Evolutionary conservation across 768 basidiomycete genomes (phyloP), one percentile per base, ranked within the genome.

Genomic region (Russula vinacea): DNA sequence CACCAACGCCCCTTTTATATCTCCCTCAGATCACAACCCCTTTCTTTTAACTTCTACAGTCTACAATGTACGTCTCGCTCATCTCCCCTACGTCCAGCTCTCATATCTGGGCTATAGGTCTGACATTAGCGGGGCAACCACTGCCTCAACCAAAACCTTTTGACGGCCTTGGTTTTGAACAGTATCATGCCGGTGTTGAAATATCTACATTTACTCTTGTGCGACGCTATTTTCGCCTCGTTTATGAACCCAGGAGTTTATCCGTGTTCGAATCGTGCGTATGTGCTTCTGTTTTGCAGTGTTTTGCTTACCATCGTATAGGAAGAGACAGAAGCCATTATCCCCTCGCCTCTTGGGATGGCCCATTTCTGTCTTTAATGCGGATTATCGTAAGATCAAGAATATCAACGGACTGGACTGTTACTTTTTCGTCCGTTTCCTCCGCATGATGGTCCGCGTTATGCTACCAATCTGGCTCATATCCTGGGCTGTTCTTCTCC

Each of bases 351-450:
- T 83, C 26, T 74, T 92, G 24, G 71, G 79, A 35, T 95, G 92
- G 92, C 88, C 88, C 1, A 66, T 83, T 24, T 79, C 84, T 0
- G 74, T 94, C n/a, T 85, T 77, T 75, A 79, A 77, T 1, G 80
- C 86, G 2, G 83, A 92, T 70, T 85, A 87, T 70, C 76, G 76
- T 39, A 80, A 78, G 22, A 84, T 92, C 59, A 81, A 85, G 64
- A 76, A 77, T 44, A 80, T 82, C 45, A 94, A 94, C 67, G 93
- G 93, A 29, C 78, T 90, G 66, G 96, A 98, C 73, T 90, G 94
- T 11, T 99, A 96, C 76, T 88, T 95, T 72, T 99, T 90, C 69
- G 88, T 97, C 54, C 89, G 92, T 58, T 98, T 91, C 74, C 79
- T 92, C 29, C 84, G 88, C 54, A 86, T 98, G 80, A 89, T 97